Percentiles rank a stretch among this genome's conserved stretches.
These are phyloP conservation scores for Pilasporangium apinafurcum DNA, from an alignment of 352 stramenopile species.

Conservation along the genomic window DNA sequence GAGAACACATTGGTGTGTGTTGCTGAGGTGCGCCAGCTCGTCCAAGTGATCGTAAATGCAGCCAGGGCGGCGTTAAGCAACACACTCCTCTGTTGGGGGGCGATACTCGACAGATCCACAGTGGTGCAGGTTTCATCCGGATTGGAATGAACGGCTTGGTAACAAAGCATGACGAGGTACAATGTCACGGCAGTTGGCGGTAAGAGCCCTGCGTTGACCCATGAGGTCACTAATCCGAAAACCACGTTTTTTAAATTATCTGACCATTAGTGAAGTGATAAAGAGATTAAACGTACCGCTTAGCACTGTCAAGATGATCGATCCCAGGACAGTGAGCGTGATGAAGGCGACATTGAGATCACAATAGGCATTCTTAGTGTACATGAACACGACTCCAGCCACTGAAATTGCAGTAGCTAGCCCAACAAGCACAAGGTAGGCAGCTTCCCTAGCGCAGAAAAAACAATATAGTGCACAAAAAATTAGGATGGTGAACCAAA, in stretches of 20 bases:
- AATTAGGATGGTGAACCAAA: background rate
- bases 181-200: conserved; percentile 41
- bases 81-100: conserved; percentile 28
- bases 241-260: too few species aligned
- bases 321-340: conserved; percentile 40
- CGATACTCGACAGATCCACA: conserved; percentile 15
- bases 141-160: conserved; percentile 63
- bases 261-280: background rate
- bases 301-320: conserved; percentile 32
- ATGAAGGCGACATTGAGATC: conserved; percentile 58
- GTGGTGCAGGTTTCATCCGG: conserved; percentile 40
- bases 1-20: conserved; percentile 53
- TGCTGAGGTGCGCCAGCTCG: conserved; percentile 57
- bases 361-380: conserved; percentile 37
- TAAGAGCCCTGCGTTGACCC: conserved; percentile 55
- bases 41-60: conserved; percentile 50
- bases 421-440: conserved; percentile 42
- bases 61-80: conserved; percentile 35
- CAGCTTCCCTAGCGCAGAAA: conserved; percentile 31
- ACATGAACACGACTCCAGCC: conserved; percentile 43
- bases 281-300: conserved; percentile 26
- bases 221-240: conserved; percentile 53
- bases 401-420: conserved; percentile 23
- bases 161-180: conserved; percentile 69
- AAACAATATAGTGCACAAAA: background rate